Base-by-base conservation (phyloP, 2,329 filamentous ascomycete species). In the Exophiala sp. region DNA sequence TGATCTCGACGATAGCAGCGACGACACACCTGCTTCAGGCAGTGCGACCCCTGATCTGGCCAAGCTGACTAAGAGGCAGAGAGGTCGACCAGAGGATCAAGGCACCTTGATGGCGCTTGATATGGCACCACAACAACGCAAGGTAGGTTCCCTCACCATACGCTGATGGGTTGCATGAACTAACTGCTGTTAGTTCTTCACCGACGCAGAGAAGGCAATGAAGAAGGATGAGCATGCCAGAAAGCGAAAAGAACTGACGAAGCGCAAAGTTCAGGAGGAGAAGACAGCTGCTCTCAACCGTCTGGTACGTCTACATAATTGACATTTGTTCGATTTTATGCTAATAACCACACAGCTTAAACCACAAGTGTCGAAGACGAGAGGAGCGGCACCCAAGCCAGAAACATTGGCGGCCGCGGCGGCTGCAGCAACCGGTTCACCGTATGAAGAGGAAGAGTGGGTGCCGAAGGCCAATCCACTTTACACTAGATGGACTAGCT, bases 181-280 rank as follows among this genome's bases (percentile, higher is more conserved):
- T 86, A 71, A 54, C 43, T 81, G 85, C 66, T 86, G 87, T 71
- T 87, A 88, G 65, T 83, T 87, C 62, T 73, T 89, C 45, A 88
- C 86, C 0, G 85, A 84, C 0, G 86, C 88, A 66, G 86, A 89
- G 65, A 83, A 87, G 65, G 83, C 83, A 43, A 87, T 88, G 81
- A 80, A 86, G 45, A 77, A 86, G 51, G 83, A 84, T 6, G 86
- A 89, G 67, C 89, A 89, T 85, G 86, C 86, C 7, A 75, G 86
- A 52, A 78, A 86, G 49, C 75, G 86, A 56, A 89, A 89, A 72
- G 88, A 89, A 60, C 74, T 89, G 32, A 87, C 83, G 54, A 86
- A 89, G 71, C 88, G 88, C 72, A 80, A 86, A n/a, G 87, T 88
- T 51, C 86, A 89, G 65, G 86, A 89, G 71, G 86, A 89, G 69